Evolutionary conservation across 2,329 filamentous ascomycete species (phyloP).

Genomic region (Zymoseptoria pseudotritici): DNA sequence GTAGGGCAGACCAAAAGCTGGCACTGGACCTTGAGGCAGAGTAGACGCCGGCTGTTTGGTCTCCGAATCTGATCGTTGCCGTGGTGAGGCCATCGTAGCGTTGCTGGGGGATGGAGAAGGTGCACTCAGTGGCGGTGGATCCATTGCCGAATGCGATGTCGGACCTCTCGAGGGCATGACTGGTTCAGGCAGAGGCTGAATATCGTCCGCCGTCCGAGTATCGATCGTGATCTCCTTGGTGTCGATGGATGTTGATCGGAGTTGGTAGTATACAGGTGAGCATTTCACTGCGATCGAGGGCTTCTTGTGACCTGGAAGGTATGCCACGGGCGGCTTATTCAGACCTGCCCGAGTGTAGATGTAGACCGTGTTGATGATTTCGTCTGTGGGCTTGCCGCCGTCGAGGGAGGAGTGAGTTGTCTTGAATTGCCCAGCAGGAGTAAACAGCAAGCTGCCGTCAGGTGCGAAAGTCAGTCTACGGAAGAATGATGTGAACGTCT

Average conservation of each 20-base stretch:
- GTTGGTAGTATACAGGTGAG: conserved; percentile 79
- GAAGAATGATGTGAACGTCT: conserved; percentile 96
- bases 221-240: conserved; percentile 93
- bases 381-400: conserved; percentile 69
- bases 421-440: conserved; percentile 92
- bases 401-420: conserved; percentile 61
- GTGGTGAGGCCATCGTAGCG: conserved; percentile 45
- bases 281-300: conserved; percentile 93
- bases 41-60: conserved; percentile 47
- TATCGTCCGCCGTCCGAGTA: conserved; percentile 77
- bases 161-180: conserved; percentile 50
- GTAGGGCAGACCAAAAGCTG: conserved; percentile 80
- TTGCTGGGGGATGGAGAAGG: conserved; percentile 45
- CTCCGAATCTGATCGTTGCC: conserved; percentile 42
- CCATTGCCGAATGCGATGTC: conserved; percentile 64
- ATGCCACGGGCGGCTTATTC: conserved; percentile 91
- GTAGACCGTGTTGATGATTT: conserved; percentile 94
- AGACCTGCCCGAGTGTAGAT: conserved; percentile 95
- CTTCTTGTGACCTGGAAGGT: conserved; percentile 95
- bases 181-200: conserved; percentile 77
- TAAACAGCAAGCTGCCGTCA: conserved; percentile 87
- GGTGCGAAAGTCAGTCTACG: conserved; percentile 87
- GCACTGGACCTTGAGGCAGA: conserved; percentile 39
- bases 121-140: conserved; percentile 63
- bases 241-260: conserved; percentile 57